Conservation (phyloP, 2,329 filamentous ascomycete species). For the Colletotrichum melonis region DNA sequence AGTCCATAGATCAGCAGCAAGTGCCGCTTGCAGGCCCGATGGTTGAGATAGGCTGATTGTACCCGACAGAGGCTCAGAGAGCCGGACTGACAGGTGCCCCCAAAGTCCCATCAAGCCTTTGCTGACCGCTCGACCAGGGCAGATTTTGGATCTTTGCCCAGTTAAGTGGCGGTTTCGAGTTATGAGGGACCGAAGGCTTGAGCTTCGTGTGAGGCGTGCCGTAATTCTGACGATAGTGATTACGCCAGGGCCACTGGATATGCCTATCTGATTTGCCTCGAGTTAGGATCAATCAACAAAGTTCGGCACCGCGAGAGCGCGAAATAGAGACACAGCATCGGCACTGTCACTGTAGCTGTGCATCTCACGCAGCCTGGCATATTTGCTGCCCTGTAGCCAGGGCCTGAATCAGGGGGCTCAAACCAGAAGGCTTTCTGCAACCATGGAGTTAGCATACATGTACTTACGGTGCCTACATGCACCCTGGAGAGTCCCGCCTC, state of each 20-base stretch:
- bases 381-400: not conserved
- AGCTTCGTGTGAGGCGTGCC: not conserved
- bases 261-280: not conserved
- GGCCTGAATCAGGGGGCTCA: not conserved
- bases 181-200: not conserved
- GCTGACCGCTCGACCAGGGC: not conserved
- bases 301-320: not conserved
- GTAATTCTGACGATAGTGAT: constrained; percentile 17
- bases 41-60: not conserved
- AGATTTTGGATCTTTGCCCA: not conserved
- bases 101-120: not conserved
- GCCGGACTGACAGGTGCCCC: not conserved
- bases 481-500: not conserved
- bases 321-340: not conserved
- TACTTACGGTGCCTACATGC: not conserved
- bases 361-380: not conserved
- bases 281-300: not conserved
- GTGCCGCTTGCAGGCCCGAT: not conserved
- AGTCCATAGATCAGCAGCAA: not conserved
- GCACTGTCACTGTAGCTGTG: not conserved
- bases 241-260: not conserved
- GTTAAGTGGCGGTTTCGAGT: not conserved
- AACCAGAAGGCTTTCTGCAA: not conserved
- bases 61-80: not conserved
- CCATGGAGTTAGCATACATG: too few relatives aligned